phyloP scores from a whole-genome alignment of 225 moss, liverwort and hornwort species.

The Pleurozium schreberi region DNA sequence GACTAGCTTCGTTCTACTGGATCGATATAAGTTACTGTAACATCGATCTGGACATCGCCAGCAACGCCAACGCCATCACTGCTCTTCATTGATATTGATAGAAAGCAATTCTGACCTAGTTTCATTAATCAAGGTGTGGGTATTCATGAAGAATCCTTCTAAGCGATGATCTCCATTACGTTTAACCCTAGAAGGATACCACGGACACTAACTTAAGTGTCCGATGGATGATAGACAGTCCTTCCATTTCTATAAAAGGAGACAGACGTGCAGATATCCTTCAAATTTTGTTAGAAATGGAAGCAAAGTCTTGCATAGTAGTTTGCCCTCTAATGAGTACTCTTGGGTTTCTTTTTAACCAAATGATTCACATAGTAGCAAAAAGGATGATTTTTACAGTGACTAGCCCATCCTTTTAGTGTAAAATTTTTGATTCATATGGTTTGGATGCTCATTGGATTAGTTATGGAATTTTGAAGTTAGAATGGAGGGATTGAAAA shows the following conservation, averaged over 20 bases:
- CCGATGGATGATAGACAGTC: too few relatives aligned
- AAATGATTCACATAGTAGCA: fast-evolving
- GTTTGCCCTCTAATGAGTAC: neutral
- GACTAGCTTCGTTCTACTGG: neutral
- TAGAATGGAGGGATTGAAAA: neutral
- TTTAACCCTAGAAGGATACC: neutral
- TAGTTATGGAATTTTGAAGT: neutral
- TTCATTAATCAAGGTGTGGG: neutral
- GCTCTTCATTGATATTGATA: neutral
- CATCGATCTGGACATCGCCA: neutral
- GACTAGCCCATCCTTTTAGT: fast-evolving
- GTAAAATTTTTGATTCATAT: neutral
- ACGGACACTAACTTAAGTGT: too few relatives aligned
- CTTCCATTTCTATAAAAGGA: too few relatives aligned
- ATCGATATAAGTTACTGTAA: neutral
- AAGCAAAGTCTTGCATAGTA: neutral
- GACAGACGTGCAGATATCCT: too few relatives aligned
- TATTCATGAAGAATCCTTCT: neutral
- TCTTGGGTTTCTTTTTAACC: neutral
- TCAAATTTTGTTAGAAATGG: neutral
- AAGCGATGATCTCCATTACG: neutral
- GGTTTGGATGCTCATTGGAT: neutral
- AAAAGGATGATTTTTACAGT: neutral
- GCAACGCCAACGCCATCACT: neutral
- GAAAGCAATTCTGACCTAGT: neutral